A percentile compares a stretch with the other conserved stretches of the same genome.
These are phyloP conservation scores for Liquidambar formosana DNA, from an alignment of 164 flowering plant genomes.

Conservation along the genomic window DNA sequence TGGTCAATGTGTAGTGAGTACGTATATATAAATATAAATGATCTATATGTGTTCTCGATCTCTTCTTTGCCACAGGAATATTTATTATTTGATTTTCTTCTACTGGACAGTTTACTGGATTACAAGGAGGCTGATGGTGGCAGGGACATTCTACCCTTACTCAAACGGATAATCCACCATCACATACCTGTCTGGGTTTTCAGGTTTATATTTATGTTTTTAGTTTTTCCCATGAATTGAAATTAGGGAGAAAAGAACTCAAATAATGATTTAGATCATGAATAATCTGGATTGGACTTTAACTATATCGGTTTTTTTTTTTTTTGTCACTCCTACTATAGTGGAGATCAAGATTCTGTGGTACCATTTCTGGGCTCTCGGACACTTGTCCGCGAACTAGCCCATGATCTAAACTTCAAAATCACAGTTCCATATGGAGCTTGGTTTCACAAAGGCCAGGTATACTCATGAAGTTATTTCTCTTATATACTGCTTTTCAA, in stretches of 20 bases:
- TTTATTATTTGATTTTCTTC: no score
- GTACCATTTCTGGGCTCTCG: conserved; percentile 85
- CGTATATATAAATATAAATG: not conserved
- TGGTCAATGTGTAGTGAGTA: conserved; percentile 95
- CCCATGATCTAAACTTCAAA: conserved; percentile 63
- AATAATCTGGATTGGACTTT: no score
- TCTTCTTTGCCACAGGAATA: no score
- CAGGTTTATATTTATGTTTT: conserved; percentile 69
- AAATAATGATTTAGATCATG: no score
- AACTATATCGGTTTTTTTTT: no score
- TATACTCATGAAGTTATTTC: conserved; percentile 12
- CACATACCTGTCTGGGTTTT: conserved; percentile 80
- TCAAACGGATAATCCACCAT: conserved; percentile 56
- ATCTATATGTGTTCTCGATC: no score
- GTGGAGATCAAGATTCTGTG: conserved; percentile 98
- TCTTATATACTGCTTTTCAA: no score
- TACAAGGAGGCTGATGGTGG: conserved; percentile 64
- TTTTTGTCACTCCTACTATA: no score
- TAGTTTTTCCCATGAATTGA: no score
- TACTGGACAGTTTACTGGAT: conserved; percentile 50
- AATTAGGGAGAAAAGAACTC: no score
- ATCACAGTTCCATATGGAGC: conserved; percentile 86
- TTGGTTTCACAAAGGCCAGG: conserved; percentile 96
- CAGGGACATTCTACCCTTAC: conserved; percentile 77
- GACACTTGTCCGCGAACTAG: conserved; percentile 85